phyloP scores from a whole-genome alignment of 202 grass and related monocot species.

The Zoysia matrella region DNA sequence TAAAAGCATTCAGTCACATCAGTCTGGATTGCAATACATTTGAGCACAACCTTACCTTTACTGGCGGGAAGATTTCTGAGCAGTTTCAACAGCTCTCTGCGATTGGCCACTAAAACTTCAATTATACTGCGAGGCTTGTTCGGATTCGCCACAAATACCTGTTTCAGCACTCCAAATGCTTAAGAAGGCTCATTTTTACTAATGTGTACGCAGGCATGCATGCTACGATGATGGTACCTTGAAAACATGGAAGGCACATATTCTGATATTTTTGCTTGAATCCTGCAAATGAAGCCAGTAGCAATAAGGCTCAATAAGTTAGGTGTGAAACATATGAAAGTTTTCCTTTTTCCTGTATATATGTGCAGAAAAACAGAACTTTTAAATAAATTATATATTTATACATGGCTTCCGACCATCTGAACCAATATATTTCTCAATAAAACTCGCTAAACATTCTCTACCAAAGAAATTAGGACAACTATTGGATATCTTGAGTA shows the following conservation, averaged over 20 bases:
- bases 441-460: neutral
- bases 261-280: slow-evolving; percentile 99
- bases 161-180: slow-evolving; percentile 32
- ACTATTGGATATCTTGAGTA: neutral
- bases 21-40: neutral
- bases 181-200: neutral
- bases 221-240: slow-evolving; percentile 59
- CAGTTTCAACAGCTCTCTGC: slow-evolving; percentile 75
- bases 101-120: slow-evolving; percentile 71
- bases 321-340: neutral
- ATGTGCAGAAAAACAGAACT: neutral
- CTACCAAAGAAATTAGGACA: neutral
- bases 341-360: neutral
- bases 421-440: neutral
- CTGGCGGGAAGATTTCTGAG: slow-evolving; percentile 78
- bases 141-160: slow-evolving; percentile 99
- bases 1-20: neutral
- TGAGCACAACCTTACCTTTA: slow-evolving; percentile 69
- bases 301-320: neutral
- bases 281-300: slow-evolving; percentile 58
- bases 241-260: slow-evolving; percentile 96
- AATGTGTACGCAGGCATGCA: neutral
- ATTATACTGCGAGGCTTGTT: slow-evolving; percentile 79
- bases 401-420: neutral
- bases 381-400: neutral